Evolutionary conservation across 2,329 filamentous ascomycete genomes (phyloP).

Genomic region (Penicillium sp.): DNA sequence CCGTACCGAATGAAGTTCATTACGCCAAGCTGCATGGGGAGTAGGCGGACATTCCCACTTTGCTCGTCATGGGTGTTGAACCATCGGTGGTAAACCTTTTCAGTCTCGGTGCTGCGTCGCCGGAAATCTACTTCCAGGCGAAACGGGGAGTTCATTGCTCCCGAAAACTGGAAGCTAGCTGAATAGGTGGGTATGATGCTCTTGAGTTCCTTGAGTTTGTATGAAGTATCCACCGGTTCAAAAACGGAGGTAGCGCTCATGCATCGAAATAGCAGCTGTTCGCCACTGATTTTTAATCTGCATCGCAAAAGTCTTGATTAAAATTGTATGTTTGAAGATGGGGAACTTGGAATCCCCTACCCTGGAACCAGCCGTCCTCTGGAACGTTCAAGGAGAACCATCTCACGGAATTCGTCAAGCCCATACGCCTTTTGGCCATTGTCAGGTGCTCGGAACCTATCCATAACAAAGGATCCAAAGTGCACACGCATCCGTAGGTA

Average conservation of each 20-base stretch:
- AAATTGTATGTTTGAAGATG: background rate
- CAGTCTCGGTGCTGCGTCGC: background rate
- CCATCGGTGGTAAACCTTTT: slow-evolving; percentile 33
- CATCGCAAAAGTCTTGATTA: background rate
- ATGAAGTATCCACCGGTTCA: slow-evolving; percentile 22
- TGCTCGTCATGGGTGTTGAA: slow-evolving; percentile 29
- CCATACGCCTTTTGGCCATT: slow-evolving; percentile 28
- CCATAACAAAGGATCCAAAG: slow-evolving; percentile 43
- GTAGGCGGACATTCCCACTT: slow-evolving; percentile 6
- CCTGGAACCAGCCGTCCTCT: slow-evolving; percentile 39
- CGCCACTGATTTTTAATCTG: slow-evolving; percentile 27
- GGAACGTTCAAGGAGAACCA: slow-evolving; percentile 39
- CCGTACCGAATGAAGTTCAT: slow-evolving; percentile 39
- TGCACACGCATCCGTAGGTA: slow-evolving; percentile 38
- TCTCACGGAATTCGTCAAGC: slow-evolving; percentile 43
- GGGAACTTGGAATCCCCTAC: slow-evolving; percentile 24
- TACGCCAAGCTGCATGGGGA: slow-evolving; percentile 37
- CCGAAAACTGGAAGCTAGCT: slow-evolving; percentile 44
- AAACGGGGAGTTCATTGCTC: slow-evolving; percentile 32
- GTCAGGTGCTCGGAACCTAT: slow-evolving; percentile 33
- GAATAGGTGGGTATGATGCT: slow-evolving; percentile 35
- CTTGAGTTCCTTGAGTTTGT: slow-evolving; percentile 20
- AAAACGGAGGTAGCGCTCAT: slow-evolving; percentile 30
- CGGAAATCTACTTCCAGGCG: slow-evolving; percentile 1
- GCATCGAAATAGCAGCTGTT: slow-evolving; percentile 31